Percentiles rank a stretch among this genome's conserved stretches.
phyloP scores from a whole-genome alignment of 1,139 yeast genomes.

The Geotrichum bryndzae region DNA sequence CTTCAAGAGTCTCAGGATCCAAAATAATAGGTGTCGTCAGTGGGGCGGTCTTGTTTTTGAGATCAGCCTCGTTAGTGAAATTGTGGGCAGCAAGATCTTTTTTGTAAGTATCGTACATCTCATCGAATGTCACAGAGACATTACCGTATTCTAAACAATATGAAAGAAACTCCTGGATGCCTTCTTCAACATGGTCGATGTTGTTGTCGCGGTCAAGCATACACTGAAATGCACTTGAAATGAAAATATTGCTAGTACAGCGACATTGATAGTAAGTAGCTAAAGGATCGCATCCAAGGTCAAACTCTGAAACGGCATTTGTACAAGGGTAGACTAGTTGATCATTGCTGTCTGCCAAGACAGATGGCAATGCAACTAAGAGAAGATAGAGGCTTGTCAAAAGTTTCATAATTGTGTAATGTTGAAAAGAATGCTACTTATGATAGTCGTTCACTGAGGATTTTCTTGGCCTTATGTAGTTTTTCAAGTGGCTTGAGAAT shows the following conservation, averaged over 20 bases:
- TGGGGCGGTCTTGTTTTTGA: not conserved
- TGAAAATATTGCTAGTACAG: not conserved
- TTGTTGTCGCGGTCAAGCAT: not conserved
- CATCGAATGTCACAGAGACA: not conserved
- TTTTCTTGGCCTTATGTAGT: too few species aligned
- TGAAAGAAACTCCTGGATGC: not conserved
- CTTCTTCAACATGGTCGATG: not conserved
- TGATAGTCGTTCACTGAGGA: too few species aligned
- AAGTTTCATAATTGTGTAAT: not conserved
- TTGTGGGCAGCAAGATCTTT: not conserved
- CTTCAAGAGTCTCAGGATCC: not conserved
- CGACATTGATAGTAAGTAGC: not conserved
- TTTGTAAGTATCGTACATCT: not conserved
- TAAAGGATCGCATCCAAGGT: not conserved
- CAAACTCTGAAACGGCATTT: not conserved
- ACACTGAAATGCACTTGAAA: not conserved
- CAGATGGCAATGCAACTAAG: not conserved
- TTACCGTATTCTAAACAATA: not conserved
- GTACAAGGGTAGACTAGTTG: not conserved
- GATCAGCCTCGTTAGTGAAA: not conserved
- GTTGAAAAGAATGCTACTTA: too few species aligned
- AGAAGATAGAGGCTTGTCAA: not conserved
- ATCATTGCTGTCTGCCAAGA: not conserved
- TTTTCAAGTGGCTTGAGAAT: too few species aligned
- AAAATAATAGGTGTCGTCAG: slow-evolving; percentile 3